phyloP scores from a whole-genome alignment of 306 rosid species.

The Ormosia semicastrata region DNA sequence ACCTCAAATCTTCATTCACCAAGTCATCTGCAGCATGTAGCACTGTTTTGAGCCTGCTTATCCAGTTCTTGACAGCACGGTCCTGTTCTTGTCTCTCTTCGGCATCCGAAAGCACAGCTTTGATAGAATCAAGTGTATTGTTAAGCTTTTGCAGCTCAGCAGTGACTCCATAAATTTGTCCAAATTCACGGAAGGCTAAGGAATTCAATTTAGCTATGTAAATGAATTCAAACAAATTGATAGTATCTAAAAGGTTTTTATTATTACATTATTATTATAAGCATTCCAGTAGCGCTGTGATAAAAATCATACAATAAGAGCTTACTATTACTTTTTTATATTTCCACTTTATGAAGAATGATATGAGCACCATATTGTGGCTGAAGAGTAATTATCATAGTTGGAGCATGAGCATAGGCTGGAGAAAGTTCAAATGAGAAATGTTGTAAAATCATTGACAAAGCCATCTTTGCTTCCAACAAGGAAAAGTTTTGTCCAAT shows the following conservation, averaged over 20 bases:
- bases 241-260: not conserved
- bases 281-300: too few relatives aligned
- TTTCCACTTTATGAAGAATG: slow-evolving; percentile 7
- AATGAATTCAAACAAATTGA: not conserved
- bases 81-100: not conserved
- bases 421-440: slow-evolving; percentile 54
- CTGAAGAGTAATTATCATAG: not conserved
- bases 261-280: not conserved
- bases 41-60: not conserved
- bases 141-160: not conserved
- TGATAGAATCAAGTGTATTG: not conserved
- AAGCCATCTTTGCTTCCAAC: slow-evolving; percentile 47
- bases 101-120: not conserved
- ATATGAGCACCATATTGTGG: slow-evolving; percentile 51
- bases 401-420: slow-evolving; percentile 41
- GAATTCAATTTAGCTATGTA: not conserved
- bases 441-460: slow-evolving; percentile 46
- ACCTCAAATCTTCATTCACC: not conserved
- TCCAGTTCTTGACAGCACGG: not conserved
- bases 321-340: not conserved
- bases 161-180: not conserved
- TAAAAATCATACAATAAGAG: too few relatives aligned
- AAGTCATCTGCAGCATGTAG: not conserved
- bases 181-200: not conserved
- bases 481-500: slow-evolving; percentile 41